Percentiles rank a stretch among this genome's conserved stretches.
phyloP scores from a whole-genome alignment of 1,284 basidiomycete genomes.

The Rhodotorula sp. region DNA sequence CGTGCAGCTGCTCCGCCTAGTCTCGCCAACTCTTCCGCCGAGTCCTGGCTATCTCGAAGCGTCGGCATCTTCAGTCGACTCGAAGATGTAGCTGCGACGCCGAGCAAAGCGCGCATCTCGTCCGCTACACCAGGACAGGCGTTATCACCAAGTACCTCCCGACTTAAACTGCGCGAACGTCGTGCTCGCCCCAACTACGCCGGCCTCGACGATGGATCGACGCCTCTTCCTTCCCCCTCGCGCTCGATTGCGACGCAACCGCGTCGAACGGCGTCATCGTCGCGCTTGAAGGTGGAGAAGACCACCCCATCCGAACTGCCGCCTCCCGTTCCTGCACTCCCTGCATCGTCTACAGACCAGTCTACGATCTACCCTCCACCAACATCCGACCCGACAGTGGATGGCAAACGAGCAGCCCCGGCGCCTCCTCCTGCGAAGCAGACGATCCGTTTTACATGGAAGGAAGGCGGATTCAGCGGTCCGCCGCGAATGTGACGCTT shows the following conservation, averaged over 20 bases:
- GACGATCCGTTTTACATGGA: constrained; percentile 31
- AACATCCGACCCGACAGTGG: no score
- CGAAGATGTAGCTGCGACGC: background rate
- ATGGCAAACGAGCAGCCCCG: background rate
- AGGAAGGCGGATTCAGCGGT: constrained; percentile 28
- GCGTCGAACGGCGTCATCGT: background rate
- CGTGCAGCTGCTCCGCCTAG: background rate
- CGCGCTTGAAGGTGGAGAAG: background rate
- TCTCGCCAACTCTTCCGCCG: background rate
- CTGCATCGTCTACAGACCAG: background rate
- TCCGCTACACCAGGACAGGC: background rate
- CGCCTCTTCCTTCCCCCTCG: background rate
- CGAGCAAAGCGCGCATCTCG: background rate
- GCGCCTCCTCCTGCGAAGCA: background rate
- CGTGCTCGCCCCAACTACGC: constrained; percentile 15
- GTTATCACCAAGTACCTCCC: constrained; percentile 1
- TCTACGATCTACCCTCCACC: background rate
- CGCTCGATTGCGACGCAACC: background rate
- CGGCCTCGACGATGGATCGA: constrained; percentile 7
- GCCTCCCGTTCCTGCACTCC: background rate
- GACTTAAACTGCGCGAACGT: constrained; percentile 31
- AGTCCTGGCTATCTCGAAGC: constrained; percentile 21
- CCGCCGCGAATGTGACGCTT: constrained; percentile 13
- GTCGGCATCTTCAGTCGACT: constrained; percentile 30
- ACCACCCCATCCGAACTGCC: background rate